Evolutionary conservation across 148 eudicot species (phyloP).

Genomic region (Heliosperma pusillum): DNA sequence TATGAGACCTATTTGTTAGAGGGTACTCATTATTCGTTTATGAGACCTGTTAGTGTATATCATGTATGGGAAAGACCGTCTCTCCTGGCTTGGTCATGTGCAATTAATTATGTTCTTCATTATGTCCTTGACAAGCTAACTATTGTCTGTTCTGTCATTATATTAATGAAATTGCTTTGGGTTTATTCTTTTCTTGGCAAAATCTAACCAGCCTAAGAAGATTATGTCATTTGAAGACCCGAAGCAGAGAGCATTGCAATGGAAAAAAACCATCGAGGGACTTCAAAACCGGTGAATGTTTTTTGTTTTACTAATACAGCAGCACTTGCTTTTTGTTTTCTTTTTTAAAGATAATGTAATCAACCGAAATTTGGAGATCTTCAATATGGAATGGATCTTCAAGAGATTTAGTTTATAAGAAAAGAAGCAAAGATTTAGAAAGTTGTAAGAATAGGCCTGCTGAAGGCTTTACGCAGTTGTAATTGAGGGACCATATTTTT

Average conservation of each 20-base stretch:
- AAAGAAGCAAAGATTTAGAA: conserved; percentile 9
- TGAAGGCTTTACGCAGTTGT: neutral
- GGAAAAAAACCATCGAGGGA: conserved; percentile 93
- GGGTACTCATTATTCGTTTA: no score
- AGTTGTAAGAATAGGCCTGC: conserved; percentile 12
- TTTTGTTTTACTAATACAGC: neutral
- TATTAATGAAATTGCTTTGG: conserved; percentile 4
- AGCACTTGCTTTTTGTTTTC: conserved; percentile 6
- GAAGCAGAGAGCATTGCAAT: conserved; percentile 86
- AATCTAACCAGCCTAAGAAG: conserved; percentile 71
- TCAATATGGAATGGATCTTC: conserved; percentile 12
- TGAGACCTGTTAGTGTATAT: no score
- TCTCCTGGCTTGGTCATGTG: neutral
- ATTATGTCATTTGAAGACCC: conserved; percentile 86
- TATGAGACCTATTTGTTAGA: no score
- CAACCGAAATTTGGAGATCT: conserved; percentile 19
- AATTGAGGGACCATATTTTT: neutral
- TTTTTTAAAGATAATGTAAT: neutral
- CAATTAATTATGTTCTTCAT: neutral
- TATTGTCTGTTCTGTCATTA: neutral
- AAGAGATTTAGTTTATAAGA: conserved; percentile 18
- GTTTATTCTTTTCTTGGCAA: neutral
- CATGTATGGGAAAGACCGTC: neutral
- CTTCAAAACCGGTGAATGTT: conserved; percentile 68
- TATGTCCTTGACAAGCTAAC: neutral